Percentiles rank a stretch among this genome's conserved stretches.
phyloP scores from a whole-genome alignment of 129 eudicot genomes.

The Ambrosia trifida region DNA sequence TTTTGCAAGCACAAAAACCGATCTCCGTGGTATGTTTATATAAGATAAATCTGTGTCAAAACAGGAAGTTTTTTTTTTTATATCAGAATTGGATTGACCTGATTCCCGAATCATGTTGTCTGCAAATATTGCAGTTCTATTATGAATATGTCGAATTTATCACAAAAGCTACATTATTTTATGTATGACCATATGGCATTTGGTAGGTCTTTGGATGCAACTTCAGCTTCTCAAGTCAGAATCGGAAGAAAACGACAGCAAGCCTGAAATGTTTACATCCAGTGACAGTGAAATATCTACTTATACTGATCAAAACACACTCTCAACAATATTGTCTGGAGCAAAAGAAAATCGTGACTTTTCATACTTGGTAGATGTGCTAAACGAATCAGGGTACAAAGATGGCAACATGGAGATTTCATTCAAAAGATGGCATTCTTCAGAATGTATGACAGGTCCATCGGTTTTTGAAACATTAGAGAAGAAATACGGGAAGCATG shows the following conservation, averaged over 20 bases:
- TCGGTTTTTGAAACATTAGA: conserved; percentile 65
- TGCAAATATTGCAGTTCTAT: background rate
- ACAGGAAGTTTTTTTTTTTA: background rate
- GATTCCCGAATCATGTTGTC: background rate
- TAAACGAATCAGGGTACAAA: conserved; percentile 56
- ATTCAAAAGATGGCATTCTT: conserved; percentile 44
- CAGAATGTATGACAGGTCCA: conserved; percentile 46
- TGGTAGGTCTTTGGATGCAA: conserved; percentile 49
- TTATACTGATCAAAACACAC: conserved; percentile 24
- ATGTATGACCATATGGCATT: conserved; percentile 17
- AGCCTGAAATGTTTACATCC: conserved; percentile 54
- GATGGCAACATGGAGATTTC: conserved; percentile 28
- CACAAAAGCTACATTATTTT: background rate
- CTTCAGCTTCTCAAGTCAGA: conserved; percentile 52
- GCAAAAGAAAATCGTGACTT: conserved; percentile 55
- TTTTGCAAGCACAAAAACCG: conserved; percentile 27
- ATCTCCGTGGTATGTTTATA: conserved; percentile 42
- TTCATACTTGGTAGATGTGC: conserved; percentile 73
- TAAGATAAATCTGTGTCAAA: background rate
- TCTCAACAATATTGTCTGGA: conserved; percentile 26
- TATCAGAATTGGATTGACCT: background rate
- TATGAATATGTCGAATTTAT: background rate
- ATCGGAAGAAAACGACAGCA: conserved; percentile 53
- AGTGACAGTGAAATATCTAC: conserved; percentile 56
- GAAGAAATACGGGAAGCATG: conserved; percentile 69